Conservation (phyloP, 441 rosid species). For the Pelargonium cotyledonis region DNA sequence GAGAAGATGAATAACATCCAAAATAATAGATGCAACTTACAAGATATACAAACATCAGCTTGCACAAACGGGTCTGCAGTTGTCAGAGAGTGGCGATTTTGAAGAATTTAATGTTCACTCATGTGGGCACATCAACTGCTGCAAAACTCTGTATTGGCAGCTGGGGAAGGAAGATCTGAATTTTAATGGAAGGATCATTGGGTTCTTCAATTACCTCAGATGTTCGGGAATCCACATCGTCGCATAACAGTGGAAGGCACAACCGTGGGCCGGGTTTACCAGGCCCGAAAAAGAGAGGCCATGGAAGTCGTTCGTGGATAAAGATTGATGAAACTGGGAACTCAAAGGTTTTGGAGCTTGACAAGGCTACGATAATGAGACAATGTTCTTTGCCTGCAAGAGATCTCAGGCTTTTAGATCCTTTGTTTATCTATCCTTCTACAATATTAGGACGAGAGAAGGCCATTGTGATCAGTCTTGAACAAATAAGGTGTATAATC, state of each 20-base stretch:
- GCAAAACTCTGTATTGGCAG: slow-evolving; percentile 22
- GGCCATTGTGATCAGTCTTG: slow-evolving; percentile 87
- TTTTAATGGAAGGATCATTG: slow-evolving; percentile 41
- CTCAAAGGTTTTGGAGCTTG: slow-evolving; percentile 64
- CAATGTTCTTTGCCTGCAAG: slow-evolving; percentile 89
- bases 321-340: slow-evolving; percentile 73
- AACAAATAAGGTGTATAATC: slow-evolving; percentile 85
- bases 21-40: not conserved
- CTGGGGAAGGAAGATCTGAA: slow-evolving; percentile 19
- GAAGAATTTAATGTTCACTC: slow-evolving; percentile 20
- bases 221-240: slow-evolving; percentile 31
- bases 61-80: slow-evolving; percentile 12
- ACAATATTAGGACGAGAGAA: slow-evolving; percentile 87
- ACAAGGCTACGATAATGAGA: slow-evolving; percentile 82
- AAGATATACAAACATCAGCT: slow-evolving; percentile 14
- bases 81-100: slow-evolving; percentile 12
- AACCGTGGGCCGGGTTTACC: slow-evolving; percentile 39
- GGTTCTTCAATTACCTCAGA: slow-evolving; percentile 27
- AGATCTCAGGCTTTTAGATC: slow-evolving; percentile 89
- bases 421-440: slow-evolving; percentile 87
- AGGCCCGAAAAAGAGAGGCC: slow-evolving; percentile 80
- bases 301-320: slow-evolving; percentile 86
- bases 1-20: slow-evolving; percentile 16
- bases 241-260: slow-evolving; percentile 34
- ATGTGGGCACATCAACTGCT: slow-evolving; percentile 20